Evolutionary conservation across 441 rosid species (phyloP), one percentile per base, ranked within the genome.

Genomic region (Corymbia calophylla): DNA sequence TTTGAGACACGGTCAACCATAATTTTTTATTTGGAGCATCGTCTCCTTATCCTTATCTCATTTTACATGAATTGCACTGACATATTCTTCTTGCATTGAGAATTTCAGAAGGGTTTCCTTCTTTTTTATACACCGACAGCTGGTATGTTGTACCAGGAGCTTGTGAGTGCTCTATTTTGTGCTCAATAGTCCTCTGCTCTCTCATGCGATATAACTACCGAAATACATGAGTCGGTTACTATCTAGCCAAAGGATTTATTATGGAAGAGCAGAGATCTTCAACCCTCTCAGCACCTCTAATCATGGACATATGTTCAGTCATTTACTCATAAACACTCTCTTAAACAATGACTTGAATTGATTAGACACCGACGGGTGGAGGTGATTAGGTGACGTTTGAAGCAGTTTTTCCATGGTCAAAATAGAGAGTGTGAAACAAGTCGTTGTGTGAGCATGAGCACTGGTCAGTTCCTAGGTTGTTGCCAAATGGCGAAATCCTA

Each of bases 101-200:
- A 66, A 64, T 17, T 32, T 66, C 39, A 8, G 11, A 31, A 66
- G 12, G 12, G 7, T 17, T 31, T 66, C 23, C 6, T 66, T 32
- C 23, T 32, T 32, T 31, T 14, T 25, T 68, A 31, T 39, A 39
- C 44, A 39, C 44, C 44, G 5, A 9, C 23, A 31, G 18, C 32
- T 17, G 19, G 77, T 17, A 11, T 1, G 0, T 39, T 21, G 8
- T 17, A 8, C 0, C 8, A 0, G 23, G 6, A 66, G 77, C 44
- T 66, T 66, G 16, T 1, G 0, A 16, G 44, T 1, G 12, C 44
- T 66, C 25, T 17, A 31, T 17, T 17, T 17, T 31, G 77, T 2
- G 0, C 31, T 5, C 25, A 2, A 32, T 32, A 17, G 10, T 68
- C 44, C 77, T 68, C 8, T 7, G 35, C 1, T 19, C 44, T 68